Evolutionary conservation across 306 rosid genomes (phyloP).

Genomic region (Quercus berberidifolia): DNA sequence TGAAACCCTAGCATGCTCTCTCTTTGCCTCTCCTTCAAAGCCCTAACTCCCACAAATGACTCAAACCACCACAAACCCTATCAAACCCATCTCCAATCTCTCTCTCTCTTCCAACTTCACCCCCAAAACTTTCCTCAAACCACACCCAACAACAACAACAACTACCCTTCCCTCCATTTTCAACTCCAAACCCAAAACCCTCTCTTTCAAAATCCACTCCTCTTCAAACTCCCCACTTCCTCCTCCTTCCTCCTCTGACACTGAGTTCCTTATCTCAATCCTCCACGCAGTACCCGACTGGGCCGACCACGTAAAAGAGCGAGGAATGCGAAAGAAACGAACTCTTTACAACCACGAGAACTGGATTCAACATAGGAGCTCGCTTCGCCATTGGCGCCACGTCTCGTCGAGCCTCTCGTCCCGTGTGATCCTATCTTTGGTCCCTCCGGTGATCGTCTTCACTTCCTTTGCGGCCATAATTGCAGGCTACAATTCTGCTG

Average conservation of each 20-base stretch:
- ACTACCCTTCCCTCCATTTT: constrained; percentile 6
- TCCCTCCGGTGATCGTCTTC: constrained; percentile 71
- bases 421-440: constrained; percentile 67
- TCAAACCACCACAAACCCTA: constrained; percentile 23
- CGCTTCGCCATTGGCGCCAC: constrained; percentile 85
- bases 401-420: constrained; percentile 69
- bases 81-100: constrained; percentile 28
- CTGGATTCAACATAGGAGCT: constrained; percentile 77
- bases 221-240: constrained; percentile 16
- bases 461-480: constrained; percentile 57
- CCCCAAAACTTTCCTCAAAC: constrained; percentile 28
- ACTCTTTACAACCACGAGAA: constrained; percentile 52
- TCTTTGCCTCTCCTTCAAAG: constrained; percentile 2
- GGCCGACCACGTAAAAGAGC: constrained; percentile 73
- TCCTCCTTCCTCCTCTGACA: constrained; percentile 16
- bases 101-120: constrained; percentile 40
- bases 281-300: constrained; percentile 62
- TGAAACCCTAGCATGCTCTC: constrained; percentile 26
- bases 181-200: constrained; percentile 19
- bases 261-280: constrained; percentile 31
- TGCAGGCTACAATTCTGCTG: constrained; percentile 63
- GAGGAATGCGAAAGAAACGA: constrained; percentile 57
- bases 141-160: background rate
- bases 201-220: constrained; percentile 20
- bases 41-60: constrained; percentile 37